A percentile compares a stretch with the other conserved stretches of the same genome.
Conservation (phyloP, 2,329 filamentous ascomycete genomes). For the Phaeosphaeria sp. region DNA sequence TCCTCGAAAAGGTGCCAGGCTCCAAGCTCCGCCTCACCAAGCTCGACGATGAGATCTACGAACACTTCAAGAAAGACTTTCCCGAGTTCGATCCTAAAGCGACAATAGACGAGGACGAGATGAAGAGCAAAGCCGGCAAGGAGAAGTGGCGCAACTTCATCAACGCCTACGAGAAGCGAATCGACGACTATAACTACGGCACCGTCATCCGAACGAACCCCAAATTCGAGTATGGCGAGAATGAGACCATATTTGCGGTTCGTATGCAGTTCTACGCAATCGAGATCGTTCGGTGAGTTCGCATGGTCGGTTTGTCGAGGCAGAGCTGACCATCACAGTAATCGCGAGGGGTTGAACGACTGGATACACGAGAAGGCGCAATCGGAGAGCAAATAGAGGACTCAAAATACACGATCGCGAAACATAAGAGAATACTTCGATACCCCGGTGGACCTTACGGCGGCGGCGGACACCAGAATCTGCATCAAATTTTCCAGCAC, state of each 20-base stretch:
- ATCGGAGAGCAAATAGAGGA: slow-evolving; percentile 30
- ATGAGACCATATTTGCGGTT: slow-evolving; percentile 88
- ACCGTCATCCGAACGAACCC: slow-evolving; percentile 85
- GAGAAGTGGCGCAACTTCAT: slow-evolving; percentile 94
- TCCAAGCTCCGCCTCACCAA: slow-evolving; percentile 91
- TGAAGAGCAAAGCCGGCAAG: slow-evolving; percentile 98
- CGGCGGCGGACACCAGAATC: too few relatives aligned
- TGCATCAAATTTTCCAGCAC: too few relatives aligned
- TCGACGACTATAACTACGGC: slow-evolving; percentile 98
- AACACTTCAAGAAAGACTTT: slow-evolving; percentile 85
- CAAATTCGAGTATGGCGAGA: slow-evolving; percentile 82
- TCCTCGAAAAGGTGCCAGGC: slow-evolving; percentile 88
- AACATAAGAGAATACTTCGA: neutral
- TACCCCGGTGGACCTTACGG: neutral
- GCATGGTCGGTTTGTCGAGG: neutral
- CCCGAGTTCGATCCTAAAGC: slow-evolving; percentile 87
- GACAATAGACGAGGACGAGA: slow-evolving; percentile 86
- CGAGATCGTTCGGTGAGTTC: slow-evolving; percentile 71
- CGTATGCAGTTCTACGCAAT: slow-evolving; percentile 86
- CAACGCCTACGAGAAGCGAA: slow-evolving; percentile 88
- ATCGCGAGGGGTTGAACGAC: slow-evolving; percentile 88
- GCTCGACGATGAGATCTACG: slow-evolving; percentile 92
- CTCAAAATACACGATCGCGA: neutral
- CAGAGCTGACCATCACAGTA: slow-evolving; percentile 58
- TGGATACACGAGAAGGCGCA: slow-evolving; percentile 93